Base-by-base conservation (phyloP, 345 rosid species). In the Microcos paniculata region DNA sequence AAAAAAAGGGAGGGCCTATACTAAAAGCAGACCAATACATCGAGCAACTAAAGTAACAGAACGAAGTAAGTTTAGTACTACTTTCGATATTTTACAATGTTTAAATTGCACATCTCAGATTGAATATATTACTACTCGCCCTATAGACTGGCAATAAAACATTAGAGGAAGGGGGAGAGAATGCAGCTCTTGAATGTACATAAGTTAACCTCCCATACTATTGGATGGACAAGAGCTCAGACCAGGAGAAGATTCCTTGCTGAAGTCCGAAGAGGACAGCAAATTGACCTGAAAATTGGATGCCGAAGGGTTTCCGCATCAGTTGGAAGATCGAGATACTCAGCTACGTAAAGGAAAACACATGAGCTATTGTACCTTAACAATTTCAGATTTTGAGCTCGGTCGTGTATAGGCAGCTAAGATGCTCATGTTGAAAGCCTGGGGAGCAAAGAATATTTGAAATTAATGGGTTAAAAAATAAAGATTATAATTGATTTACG, bases 371-470 rank as follows among this genome's bases (percentile, higher is more conserved):
- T 43, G 43, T 87, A 95, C 98, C 96, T 95, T 95, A 48, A 95
- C 93, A 77, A 95, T 95, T 83, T 95, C 96, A 46, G 94, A 92
- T 73, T 80, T 87, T 0, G 98, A 90, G 82, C 87, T 89, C 1
- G 98, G 94, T 63, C 94, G 88, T 33, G 88, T 85, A 49, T 86
- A 88, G 26, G 98, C 95, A 62, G 97, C 96, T 85, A 93, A 83
- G 65, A 93, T 88, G 72, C 97, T 91, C 98, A 93, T 87, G 85
- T 91, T 91, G 85, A 95, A 95, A 73, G 92, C 94, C 99, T 95
- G 85, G 12, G 12, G 26, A 1, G 56, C 15, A 71, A 7, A 40
- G 35, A 42, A 24, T 28, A 61, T 40, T 65, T 11, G 51, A 43
- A 28, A 48, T 62, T 16, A 49, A 10, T 30, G 28, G 24, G 8